Conservation (phyloP, 495 filamentous ascomycete genomes). For the Podospora tetraspora region DNA sequence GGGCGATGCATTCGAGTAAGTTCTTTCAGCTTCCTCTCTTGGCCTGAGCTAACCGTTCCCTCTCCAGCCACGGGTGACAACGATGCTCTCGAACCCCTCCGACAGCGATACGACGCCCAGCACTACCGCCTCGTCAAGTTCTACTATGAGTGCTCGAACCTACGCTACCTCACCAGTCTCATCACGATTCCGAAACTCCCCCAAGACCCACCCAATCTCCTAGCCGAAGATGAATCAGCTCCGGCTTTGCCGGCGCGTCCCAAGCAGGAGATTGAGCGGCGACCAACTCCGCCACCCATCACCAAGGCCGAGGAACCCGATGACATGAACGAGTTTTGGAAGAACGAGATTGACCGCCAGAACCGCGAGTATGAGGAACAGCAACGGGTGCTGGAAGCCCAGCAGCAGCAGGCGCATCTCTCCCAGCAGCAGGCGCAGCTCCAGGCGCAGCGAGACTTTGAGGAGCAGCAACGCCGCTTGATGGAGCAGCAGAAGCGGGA, state of each 20-base stretch:
- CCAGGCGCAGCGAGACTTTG: slow-evolving; percentile 85
- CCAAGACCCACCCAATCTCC: slow-evolving; percentile 83
- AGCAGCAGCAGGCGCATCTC: slow-evolving; percentile 60
- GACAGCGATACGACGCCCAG: slow-evolving; percentile 85
- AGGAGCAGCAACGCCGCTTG: slow-evolving; percentile 85
- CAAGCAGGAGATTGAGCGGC: slow-evolving; percentile 59
- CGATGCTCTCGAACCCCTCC: slow-evolving; percentile 86
- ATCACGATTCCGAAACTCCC: slow-evolving; percentile 96
- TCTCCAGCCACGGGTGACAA: slow-evolving; percentile 78
- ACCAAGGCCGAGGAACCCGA: slow-evolving; percentile 73
- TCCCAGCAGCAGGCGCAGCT: slow-evolving; percentile 71
- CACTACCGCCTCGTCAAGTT: slow-evolving; percentile 94
- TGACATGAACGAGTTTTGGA: slow-evolving; percentile 97
- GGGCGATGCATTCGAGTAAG: slow-evolving; percentile 94
- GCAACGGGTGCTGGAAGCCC: slow-evolving; percentile 78
- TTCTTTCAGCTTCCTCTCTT: slow-evolving; percentile 18
- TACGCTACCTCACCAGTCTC: slow-evolving; percentile 90
- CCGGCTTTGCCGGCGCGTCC: slow-evolving; percentile 82
- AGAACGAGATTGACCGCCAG: slow-evolving; percentile 80
- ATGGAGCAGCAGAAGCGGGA: slow-evolving; percentile 85
- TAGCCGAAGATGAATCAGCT: slow-evolving; percentile 75
- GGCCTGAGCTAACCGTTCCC: slow-evolving; percentile 22
- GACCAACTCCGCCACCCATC: slow-evolving; percentile 59
- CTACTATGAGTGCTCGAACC: slow-evolving; percentile 97
- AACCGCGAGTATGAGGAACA: slow-evolving; percentile 93